A percentile compares a stretch with the other conserved stretches of the same genome.
phyloP scores from a whole-genome alignment of 352 stramenopile genomes.

The Globisporangium cystogenes region DNA sequence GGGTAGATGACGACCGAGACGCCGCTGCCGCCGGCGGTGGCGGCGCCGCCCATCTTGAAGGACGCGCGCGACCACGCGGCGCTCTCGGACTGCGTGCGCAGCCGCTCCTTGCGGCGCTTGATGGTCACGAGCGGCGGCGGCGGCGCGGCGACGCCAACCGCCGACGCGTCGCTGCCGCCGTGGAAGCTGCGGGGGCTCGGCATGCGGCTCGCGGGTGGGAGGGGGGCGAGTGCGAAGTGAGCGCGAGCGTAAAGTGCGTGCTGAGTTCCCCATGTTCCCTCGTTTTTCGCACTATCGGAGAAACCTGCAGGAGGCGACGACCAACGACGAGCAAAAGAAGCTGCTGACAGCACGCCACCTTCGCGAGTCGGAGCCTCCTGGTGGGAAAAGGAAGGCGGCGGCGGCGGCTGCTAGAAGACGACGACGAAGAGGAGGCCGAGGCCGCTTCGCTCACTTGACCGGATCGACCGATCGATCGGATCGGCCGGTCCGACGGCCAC shows the following conservation, averaged over 20 bases:
- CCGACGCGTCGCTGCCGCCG: background rate
- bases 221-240: background rate
- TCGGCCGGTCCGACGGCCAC: no score
- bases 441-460: no score
- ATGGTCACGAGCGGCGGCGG: slow-evolving; percentile 6
- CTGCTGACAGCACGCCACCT: no score
- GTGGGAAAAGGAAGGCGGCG: no score
- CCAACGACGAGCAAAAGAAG: background rate
- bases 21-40: slow-evolving; percentile 14
- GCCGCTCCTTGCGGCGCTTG: slow-evolving; percentile 51
- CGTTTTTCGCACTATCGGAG: background rate
- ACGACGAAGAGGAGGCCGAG: no score
- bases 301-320: background rate
- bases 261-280: background rate
- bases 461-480: no score
- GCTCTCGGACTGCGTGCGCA: slow-evolving; percentile 76
- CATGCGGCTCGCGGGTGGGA: background rate
- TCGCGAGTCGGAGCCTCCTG: no score
- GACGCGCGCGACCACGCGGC: slow-evolving; percentile 67
- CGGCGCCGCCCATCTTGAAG: slow-evolving; percentile 41
- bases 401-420: no score
- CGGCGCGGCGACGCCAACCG: background rate
- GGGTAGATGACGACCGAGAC: background rate
- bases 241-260: background rate
- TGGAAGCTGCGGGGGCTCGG: background rate